Evolutionary conservation across 164 flowering plant species (phyloP).

Genomic region (Kingdonia uniflora): DNA sequence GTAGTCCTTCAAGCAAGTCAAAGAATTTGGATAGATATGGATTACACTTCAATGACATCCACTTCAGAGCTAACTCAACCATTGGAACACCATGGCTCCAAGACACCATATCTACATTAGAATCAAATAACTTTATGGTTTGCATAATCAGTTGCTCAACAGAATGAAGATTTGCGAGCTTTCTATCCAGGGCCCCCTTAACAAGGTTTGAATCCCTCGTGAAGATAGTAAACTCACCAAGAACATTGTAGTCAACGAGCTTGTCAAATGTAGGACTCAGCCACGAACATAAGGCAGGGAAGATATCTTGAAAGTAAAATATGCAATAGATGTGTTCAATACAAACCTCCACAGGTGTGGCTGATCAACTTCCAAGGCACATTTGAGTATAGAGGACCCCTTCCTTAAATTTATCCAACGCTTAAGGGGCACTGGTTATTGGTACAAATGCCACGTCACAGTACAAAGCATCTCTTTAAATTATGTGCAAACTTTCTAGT

Average conservation of each 20-base stretch:
- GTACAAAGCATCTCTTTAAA: slow-evolving; percentile 44
- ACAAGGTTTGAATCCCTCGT: slow-evolving; percentile 62
- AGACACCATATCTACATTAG: slow-evolving; percentile 44
- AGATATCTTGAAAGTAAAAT: slow-evolving; percentile 50
- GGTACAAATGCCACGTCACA: slow-evolving; percentile 55
- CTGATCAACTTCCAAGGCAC: slow-evolving; percentile 74
- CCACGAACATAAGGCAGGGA: slow-evolving; percentile 75
- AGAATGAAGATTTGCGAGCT: slow-evolving; percentile 51
- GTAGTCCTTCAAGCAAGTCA: slow-evolving; percentile 10
- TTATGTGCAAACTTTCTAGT: slow-evolving; percentile 43
- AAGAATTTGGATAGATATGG: slow-evolving; percentile 20
- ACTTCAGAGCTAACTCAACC: slow-evolving; percentile 65
- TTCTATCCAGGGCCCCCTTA: slow-evolving; percentile 55
- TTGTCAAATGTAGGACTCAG: slow-evolving; percentile 51
- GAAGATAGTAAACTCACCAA: slow-evolving; percentile 55
- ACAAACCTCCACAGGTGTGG: slow-evolving; percentile 74
- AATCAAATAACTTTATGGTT: slow-evolving; percentile 11
- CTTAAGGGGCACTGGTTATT: slow-evolving; percentile 36
- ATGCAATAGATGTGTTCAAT: slow-evolving; percentile 54
- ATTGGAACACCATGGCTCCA: slow-evolving; percentile 71
- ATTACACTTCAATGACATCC: slow-evolving; percentile 37
- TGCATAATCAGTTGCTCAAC: slow-evolving; percentile 13
- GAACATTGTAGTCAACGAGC: slow-evolving; percentile 37
- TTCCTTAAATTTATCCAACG: slow-evolving; percentile 59
- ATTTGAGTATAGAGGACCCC: slow-evolving; percentile 48